These are phyloP conservation scores for Bothriochloa decipiens DNA, from an alignment of 176 grass and related monocot genomes.

Conservation along the genomic window DNA sequence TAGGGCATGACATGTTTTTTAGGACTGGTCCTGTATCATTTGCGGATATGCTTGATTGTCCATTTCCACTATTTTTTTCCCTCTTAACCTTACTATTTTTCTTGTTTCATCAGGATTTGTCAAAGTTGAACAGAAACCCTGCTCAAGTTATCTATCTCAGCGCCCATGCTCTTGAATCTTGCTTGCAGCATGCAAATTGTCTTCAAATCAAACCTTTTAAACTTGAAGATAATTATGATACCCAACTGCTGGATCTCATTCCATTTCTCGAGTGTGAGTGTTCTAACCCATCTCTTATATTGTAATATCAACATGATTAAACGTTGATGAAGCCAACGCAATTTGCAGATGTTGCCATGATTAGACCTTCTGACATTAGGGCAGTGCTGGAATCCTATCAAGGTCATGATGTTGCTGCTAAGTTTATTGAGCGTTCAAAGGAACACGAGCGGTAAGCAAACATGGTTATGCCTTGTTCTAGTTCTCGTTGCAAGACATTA, in stretches of 20 bases:
- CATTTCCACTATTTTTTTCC: neutral
- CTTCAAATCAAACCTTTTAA: conserved; percentile 79
- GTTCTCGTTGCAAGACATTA: neutral
- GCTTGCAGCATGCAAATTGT: conserved; percentile 77
- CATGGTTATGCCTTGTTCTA: conserved; percentile 21
- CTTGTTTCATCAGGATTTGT: conserved; percentile 72
- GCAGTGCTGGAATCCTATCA: conserved; percentile 75
- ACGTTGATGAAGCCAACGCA: conserved; percentile 23
- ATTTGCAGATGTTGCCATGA: conserved; percentile 67
- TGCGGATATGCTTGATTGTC: neutral
- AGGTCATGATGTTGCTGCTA: conserved; percentile 74
- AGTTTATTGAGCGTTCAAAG: conserved; percentile 82
- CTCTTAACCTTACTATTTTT: conserved; percentile 10
- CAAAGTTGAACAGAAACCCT: conserved; percentile 94
- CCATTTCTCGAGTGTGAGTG: conserved; percentile 96
- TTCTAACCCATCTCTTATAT: conserved; percentile 26
- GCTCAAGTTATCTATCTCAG: conserved; percentile 73
- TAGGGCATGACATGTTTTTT: neutral
- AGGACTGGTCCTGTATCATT: neutral
- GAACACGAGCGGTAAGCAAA: conserved; percentile 70
- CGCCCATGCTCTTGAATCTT: conserved; percentile 71
- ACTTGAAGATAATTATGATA: conserved; percentile 73
- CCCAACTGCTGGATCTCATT: conserved; percentile 88
- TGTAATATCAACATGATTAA: conserved; percentile 18
- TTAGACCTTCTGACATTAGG: conserved; percentile 76